Base-by-base conservation (phyloP, 2,329 filamentous ascomycete genomes). In the Paracoccidioides brasiliensis region DNA sequence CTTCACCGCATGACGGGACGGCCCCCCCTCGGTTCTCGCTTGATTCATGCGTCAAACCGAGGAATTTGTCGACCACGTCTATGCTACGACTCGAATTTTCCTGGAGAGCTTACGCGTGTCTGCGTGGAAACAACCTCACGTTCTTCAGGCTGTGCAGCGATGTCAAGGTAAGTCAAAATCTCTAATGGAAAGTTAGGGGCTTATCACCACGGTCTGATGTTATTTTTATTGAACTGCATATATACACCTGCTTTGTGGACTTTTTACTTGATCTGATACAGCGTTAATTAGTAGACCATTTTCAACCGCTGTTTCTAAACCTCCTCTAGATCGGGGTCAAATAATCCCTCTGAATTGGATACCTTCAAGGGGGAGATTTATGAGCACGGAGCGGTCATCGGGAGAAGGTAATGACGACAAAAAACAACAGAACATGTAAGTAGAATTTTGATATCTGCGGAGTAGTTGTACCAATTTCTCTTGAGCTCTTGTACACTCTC, bases 351-450 rank as follows among this genome's bases (percentile, higher is more conserved):
- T 43, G n/a, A 50, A 32, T 7, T 22, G 15, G 40, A 37, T 2
- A 12, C 9, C 35, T 35, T 35, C 50, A 10, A 40, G 43, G 43
- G 49, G 33, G 22, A 58, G 56, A 32, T 37, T 43, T 28, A 51
- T 56, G 40, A 58, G 51, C 37, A 53, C 56, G 14, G 33, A 52
- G 32, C 35, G 10, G 10, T 12, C 56, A 3, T 42, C 51, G 12
- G 54, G 51, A 4, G 56, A 53, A 37, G 10, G 22, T 5, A 37
- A 53, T 4, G 49, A 55, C 15, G 50, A 54, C 15, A 46, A 41
- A 6, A 42, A 42, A 28, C 43, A 58, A 38, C 5, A 51, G 5
- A 45, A 42, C 14, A 45, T n/a, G 56, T 58, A 41, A 28, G 56
- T 55, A 50, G n/a, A 38, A 32, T 35, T 12, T 12, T 35, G 12